Percentiles rank a stretch among this genome's conserved stretches.
phyloP scores from a whole-genome alignment of 2,329 filamentous ascomycete species.

The Daldinia sp. region DNA sequence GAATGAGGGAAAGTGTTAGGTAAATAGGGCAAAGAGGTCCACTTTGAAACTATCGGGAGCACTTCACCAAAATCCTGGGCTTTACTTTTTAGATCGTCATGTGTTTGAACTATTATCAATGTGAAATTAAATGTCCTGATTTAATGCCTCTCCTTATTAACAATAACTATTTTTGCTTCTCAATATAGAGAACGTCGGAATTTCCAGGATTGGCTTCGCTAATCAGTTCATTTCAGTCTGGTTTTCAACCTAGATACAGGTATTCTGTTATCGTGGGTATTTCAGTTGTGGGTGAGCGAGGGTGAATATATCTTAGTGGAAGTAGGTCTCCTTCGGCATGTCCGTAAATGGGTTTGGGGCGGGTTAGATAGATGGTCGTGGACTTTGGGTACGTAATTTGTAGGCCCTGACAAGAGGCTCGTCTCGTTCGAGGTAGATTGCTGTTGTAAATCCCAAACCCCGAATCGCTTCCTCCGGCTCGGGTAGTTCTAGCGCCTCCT shows the following conservation, averaged over 20 bases:
- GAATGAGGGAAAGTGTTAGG: not conserved
- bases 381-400: not conserved
- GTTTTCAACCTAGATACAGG: conserved; percentile 19
- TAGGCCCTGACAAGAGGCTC: conserved; percentile 8
- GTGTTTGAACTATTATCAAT: conserved; percentile 4
- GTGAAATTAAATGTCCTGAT: not conserved
- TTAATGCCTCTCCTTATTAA: not conserved
- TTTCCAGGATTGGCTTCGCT: conserved; percentile 16
- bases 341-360: conserved; percentile 10
- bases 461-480: not conserved
- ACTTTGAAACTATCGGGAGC: not conserved
- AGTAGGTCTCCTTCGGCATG: conserved; percentile 17
- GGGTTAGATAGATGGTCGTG: conserved; percentile 1
- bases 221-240: conserved; percentile 24
- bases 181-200: not conserved
- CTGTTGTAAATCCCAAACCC: conserved; percentile 15
- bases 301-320: conserved; percentile 9
- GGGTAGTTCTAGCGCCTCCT: not conserved
- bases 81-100: conserved; percentile 7
- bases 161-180: conserved; percentile 1
- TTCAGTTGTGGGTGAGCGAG: conserved; percentile 20
- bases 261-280: conserved; percentile 3
- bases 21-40: not conserved
- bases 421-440: conserved; percentile 18
- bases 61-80: not conserved